Evolutionary conservation across 2,329 filamentous ascomycete genomes (phyloP).

Genomic region (Aureobasidium pullulans): DNA sequence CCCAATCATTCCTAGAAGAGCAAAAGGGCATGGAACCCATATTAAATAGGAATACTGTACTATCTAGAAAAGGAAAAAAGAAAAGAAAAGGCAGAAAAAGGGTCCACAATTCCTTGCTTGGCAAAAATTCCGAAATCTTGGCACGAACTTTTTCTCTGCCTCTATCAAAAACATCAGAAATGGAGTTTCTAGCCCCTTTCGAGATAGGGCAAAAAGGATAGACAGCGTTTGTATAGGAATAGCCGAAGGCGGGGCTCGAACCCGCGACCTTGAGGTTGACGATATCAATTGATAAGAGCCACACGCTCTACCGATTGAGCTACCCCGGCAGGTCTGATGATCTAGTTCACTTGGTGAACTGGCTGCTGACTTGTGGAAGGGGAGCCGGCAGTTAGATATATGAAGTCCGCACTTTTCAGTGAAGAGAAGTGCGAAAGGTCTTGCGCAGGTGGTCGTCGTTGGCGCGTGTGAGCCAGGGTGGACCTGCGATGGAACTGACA

Average conservation of each 20-base stretch:
- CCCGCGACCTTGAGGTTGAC: not conserved
- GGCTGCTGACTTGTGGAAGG: not conserved
- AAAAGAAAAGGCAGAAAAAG: too few species aligned
- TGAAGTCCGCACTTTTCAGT: not conserved
- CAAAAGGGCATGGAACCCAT: too few species aligned
- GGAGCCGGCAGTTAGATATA: not conserved
- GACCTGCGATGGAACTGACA: too few species aligned
- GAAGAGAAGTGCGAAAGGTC: not conserved
- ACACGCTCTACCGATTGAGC: constrained; percentile 43
- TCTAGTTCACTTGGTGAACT: constrained; percentile 1
- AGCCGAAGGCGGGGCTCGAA: constrained; percentile 7
- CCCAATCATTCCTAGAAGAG: too few species aligned
- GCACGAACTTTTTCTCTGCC: too few species aligned
- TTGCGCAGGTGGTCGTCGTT: not conserved
- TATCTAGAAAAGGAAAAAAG: too few species aligned
- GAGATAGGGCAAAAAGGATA: not conserved
- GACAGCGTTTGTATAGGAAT: constrained; percentile 2
- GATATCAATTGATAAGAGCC: constrained; percentile 31
- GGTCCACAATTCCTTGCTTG: too few species aligned
- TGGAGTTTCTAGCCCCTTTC: too few species aligned
- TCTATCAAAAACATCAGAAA: too few species aligned
- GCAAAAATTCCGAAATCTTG: too few species aligned
- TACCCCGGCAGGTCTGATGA: constrained; percentile 31
- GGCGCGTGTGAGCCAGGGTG: too few species aligned
- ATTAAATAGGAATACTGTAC: too few species aligned